These are phyloP conservation scores for Colletotrichum musae DNA, from an alignment of 2,329 filamentous ascomycete species.

Conservation along the genomic window DNA sequence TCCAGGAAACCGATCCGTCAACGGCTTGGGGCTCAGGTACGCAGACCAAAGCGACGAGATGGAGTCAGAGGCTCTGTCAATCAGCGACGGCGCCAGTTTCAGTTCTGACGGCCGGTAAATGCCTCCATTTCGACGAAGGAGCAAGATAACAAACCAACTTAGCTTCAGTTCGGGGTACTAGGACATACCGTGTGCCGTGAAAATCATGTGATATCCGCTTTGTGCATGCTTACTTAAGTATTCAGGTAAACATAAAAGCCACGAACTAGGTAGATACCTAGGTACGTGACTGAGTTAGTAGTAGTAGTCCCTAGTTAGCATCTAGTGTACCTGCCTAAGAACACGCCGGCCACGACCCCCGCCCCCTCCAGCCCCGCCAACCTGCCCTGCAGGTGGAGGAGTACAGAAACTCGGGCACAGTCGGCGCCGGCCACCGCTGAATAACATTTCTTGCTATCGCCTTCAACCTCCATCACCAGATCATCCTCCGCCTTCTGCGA, in stretches of 20 bases:
- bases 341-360: slow-evolving; percentile 18
- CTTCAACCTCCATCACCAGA: slow-evolving; percentile 10
- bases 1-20: slow-evolving; percentile 44
- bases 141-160: not conserved
- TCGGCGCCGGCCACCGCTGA: slow-evolving; percentile 18
- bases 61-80: slow-evolving; percentile 54
- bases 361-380: slow-evolving; percentile 35
- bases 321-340: not conserved
- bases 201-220: no score
- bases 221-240: no score
- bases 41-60: slow-evolving; percentile 53
- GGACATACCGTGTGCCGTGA: no score
- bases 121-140: not conserved
- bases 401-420: slow-evolving; percentile 13
- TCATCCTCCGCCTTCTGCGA: not conserved
- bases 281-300: no score
- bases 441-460: slow-evolving; percentile 7
- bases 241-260: no score
- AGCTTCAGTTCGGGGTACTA: not conserved
- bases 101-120: slow-evolving; percentile 47
- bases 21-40: slow-evolving; percentile 49
- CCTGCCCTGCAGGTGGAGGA: slow-evolving; percentile 30
- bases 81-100: slow-evolving; percentile 55
- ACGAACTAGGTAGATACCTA: no score
- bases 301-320: no score